These are phyloP conservation scores for Scenedesmus sp. DNA, from an alignment of 163 green algal genomes.

Conservation along the genomic window DNA sequence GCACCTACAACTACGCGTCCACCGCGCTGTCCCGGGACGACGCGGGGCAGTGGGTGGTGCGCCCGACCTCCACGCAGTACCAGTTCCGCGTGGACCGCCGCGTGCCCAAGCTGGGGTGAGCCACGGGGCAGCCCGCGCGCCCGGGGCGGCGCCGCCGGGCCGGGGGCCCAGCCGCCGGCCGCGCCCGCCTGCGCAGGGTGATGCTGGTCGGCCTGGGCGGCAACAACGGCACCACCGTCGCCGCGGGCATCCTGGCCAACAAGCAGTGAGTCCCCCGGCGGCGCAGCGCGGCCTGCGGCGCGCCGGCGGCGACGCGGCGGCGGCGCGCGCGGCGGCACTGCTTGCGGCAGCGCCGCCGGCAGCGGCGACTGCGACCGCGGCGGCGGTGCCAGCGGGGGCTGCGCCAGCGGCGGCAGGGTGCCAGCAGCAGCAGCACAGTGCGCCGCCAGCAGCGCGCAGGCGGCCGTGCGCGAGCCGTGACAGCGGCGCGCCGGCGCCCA, in stretches of 20 bases:
- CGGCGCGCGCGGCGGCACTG: too few species aligned
- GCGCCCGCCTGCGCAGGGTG: conserved; percentile 87
- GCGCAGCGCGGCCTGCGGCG: too few species aligned
- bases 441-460: neutral
- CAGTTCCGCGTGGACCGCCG: conserved; percentile 86
- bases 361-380: too few species aligned
- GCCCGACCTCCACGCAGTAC: conserved; percentile 76
- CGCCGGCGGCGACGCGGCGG: too few species aligned
- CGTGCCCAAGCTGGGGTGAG: conserved; percentile 97
- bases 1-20: conserved; percentile 89
- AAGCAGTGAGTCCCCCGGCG: conserved; percentile 95
- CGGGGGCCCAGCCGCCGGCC: too few species aligned
- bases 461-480: neutral
- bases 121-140: neutral
- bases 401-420: neutral
- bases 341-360: too few species aligned
- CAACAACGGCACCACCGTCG: conserved; percentile 98
- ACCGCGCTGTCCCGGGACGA: conserved; percentile 74
- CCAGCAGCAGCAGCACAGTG: neutral
- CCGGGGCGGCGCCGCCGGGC: too few species aligned
- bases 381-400: too few species aligned
- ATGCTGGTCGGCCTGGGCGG: conserved; percentile 99
- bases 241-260: conserved; percentile 96
- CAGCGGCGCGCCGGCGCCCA: too few species aligned
- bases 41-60: conserved; percentile 81